Conservation (phyloP, 1,139 yeast genomes). For the Nakaseomyces bracarensis region DNA sequence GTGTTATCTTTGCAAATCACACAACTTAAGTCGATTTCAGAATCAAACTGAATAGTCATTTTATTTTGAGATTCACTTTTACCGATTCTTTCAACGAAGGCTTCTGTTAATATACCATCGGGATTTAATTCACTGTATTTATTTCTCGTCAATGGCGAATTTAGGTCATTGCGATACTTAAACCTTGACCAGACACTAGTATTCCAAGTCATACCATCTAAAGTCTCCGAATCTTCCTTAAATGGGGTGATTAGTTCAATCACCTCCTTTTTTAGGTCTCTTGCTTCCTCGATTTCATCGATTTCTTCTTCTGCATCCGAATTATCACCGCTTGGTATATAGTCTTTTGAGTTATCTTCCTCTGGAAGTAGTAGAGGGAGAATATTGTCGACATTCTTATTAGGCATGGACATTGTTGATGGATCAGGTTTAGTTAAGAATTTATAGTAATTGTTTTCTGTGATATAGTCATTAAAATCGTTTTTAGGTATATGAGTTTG, state of each 20-base stretch:
- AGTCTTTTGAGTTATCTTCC: constrained; percentile 43
- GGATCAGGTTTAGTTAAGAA: constrained; percentile 16
- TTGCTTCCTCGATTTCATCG: neutral
- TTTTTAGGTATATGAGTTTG: neutral
- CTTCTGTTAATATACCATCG: constrained; percentile 27
- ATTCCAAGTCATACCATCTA: constrained; percentile 23
- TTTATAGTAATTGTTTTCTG: constrained; percentile 22
- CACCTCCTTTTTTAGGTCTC: constrained; percentile 3
- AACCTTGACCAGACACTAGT: constrained; percentile 25
- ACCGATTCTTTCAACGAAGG: constrained; percentile 17
- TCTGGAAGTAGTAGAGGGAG: constrained; percentile 34
- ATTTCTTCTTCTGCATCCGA: constrained; percentile 12
- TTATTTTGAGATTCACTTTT: neutral
- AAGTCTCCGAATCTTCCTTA: constrained; percentile 6
- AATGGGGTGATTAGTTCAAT: constrained; percentile 6
- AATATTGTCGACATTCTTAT: constrained; percentile 11
- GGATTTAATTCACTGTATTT: constrained; percentile 27
- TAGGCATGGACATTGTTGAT: neutral
- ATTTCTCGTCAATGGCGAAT: constrained; percentile 31
- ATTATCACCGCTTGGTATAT: constrained; percentile 20
- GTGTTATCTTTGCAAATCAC: constrained; percentile 74
- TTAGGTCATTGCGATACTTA: constrained; percentile 7
- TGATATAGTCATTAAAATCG: constrained; percentile 23
- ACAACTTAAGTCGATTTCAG: constrained; percentile 38
- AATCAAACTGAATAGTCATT: neutral